These are phyloP conservation scores for Suhomyces sp. DNA, from an alignment of 805 yeast species.

Conservation along the genomic window DNA sequence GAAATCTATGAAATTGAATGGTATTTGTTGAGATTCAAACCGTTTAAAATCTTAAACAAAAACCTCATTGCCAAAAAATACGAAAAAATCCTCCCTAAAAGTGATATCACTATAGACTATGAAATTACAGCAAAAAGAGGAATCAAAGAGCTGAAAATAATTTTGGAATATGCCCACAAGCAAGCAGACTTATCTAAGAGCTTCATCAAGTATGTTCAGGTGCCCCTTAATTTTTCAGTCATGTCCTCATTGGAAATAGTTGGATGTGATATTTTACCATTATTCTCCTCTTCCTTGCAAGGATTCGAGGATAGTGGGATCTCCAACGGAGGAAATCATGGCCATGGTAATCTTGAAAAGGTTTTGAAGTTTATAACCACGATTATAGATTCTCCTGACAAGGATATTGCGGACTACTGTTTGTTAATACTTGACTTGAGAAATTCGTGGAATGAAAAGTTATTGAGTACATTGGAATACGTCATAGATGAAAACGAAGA, in stretches of 20 bases:
- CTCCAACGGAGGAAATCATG: background rate
- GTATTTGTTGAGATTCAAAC: conserved; percentile 54
- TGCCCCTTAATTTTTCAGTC: conserved; percentile 71
- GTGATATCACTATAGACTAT: conserved; percentile 48
- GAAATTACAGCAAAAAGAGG: conserved; percentile 73
- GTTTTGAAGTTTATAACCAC: conserved; percentile 28
- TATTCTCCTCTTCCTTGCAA: conserved; percentile 30
- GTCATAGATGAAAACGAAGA: conserved; percentile 20
- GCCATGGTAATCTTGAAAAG: conserved; percentile 19
- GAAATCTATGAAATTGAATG: conserved; percentile 78
- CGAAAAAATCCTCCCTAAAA: conserved; percentile 36
- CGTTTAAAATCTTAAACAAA: conserved; percentile 54
- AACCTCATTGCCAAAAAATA: conserved; percentile 34
- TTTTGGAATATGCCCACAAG: conserved; percentile 58
- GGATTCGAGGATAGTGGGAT: conserved; percentile 11
- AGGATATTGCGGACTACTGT: conserved; percentile 51
- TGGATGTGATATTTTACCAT: conserved; percentile 71
- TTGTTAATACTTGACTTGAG: conserved; percentile 71
- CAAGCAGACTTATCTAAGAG: conserved; percentile 15
- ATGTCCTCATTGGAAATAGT: conserved; percentile 71
- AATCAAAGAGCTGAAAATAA: conserved; percentile 60
- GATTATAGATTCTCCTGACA: conserved; percentile 18
- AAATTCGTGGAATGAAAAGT: conserved; percentile 71
- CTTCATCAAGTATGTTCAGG: conserved; percentile 53
- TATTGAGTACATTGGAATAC: conserved; percentile 29